Conservation (phyloP, 257 asterid genomes). For the Lavandula angustifolia region DNA sequence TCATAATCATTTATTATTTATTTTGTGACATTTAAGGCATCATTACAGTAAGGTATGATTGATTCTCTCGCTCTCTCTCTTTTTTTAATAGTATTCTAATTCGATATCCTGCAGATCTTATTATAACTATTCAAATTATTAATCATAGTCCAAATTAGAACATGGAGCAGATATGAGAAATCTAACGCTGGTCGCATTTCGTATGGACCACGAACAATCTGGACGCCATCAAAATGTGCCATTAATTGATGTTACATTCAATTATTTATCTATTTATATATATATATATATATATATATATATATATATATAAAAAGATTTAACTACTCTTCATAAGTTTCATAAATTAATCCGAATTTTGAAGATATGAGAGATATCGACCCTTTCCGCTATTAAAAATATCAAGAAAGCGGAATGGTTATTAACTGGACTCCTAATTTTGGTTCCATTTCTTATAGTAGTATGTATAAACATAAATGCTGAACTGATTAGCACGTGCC, state of each 20-base stretch:
- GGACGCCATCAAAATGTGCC: constrained; percentile 16
- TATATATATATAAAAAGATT: too few species aligned
- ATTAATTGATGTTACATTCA: background rate
- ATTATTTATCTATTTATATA: too few species aligned
- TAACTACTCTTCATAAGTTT: too few species aligned
- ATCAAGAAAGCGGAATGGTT: background rate
- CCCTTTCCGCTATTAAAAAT: too few species aligned
- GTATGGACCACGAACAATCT: constrained; percentile 23
- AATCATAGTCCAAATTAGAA: constrained; percentile 30
- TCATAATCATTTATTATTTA: constrained; percentile 36
- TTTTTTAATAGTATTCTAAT: background rate
- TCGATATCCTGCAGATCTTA: background rate
- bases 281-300: too few species aligned
- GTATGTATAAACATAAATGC: background rate
- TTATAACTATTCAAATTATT: constrained; percentile 7
- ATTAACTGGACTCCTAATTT: background rate
- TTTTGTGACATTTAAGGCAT: constrained; percentile 26
- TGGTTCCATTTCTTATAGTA: background rate
- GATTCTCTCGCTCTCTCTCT: too few species aligned
- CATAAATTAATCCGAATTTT: too few species aligned
- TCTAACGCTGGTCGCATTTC: constrained; percentile 1
- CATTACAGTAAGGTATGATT: constrained; percentile 25
- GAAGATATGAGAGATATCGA: too few species aligned
- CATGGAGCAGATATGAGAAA: constrained; percentile 27
- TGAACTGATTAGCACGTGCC: constrained; percentile 35